Percentiles rank a stretch among this genome's conserved stretches.
phyloP scores from a whole-genome alignment of 495 filamentous ascomycete species.

The Lasiosphaeris hirsuta region DNA sequence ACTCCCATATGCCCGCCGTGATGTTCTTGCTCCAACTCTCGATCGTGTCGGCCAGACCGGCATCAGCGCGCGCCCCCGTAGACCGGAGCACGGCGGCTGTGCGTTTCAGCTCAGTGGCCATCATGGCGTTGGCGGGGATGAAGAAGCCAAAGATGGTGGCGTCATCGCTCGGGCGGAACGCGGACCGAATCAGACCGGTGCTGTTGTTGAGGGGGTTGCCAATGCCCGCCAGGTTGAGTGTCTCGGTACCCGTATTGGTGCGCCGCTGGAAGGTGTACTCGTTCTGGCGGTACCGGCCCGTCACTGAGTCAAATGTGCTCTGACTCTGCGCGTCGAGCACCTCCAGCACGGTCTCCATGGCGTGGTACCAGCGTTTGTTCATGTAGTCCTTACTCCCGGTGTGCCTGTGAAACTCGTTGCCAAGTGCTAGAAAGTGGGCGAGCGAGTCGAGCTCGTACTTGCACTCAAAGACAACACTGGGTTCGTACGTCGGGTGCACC shows the following conservation, averaged over 20 bases:
- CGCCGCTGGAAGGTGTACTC: constrained; percentile 81
- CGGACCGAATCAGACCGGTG: constrained; percentile 83
- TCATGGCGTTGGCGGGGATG: constrained; percentile 95
- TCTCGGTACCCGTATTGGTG: constrained; percentile 85
- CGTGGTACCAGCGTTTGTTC: constrained; percentile 73
- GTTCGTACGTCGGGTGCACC: constrained; percentile 85
- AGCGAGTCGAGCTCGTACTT: constrained; percentile 98
- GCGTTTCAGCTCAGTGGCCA: constrained; percentile 83
- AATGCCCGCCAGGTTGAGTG: constrained; percentile 72
- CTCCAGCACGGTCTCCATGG: constrained; percentile 67
- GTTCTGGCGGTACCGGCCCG: constrained; percentile 61
- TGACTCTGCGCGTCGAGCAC: constrained; percentile 75
- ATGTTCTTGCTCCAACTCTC: constrained; percentile 65
- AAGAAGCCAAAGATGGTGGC: constrained; percentile 95
- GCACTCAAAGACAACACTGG: constrained; percentile 87
- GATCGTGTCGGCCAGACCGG: constrained; percentile 50
- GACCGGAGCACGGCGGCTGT: constrained; percentile 64
- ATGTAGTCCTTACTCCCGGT: constrained; percentile 77
- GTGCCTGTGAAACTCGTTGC: constrained; percentile 79
- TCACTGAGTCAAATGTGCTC: constrained; percentile 70
- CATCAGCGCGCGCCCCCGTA: constrained; percentile 47
- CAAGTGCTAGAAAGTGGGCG: constrained; percentile 82
- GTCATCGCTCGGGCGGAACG: constrained; percentile 96
- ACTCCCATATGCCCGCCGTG: constrained; percentile 72
- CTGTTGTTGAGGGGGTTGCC: constrained; percentile 87